Conservation (phyloP, 108 stramenopile genomes). For the Parmales sp. region DNA sequence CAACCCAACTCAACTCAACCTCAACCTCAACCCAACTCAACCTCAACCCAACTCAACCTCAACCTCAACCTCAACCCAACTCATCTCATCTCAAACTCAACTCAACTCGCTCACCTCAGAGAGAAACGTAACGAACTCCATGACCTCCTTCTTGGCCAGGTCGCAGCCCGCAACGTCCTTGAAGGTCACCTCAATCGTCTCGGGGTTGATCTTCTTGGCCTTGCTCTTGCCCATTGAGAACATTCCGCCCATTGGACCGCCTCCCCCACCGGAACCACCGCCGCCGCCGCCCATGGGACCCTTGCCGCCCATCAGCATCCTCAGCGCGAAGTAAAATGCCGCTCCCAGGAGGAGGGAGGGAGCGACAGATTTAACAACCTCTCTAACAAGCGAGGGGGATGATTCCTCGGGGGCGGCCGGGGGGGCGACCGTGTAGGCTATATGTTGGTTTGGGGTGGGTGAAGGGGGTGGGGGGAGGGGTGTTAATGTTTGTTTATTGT, state of each 20-base stretch:
- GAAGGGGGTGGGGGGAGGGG: too few relatives aligned
- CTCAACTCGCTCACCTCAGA: slow-evolving; percentile 76
- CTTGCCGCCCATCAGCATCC: slow-evolving; percentile 61
- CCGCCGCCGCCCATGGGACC: slow-evolving; percentile 55
- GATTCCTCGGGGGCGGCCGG: too few relatives aligned
- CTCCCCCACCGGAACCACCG: slow-evolving; percentile 37
- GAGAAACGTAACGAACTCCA: slow-evolving; percentile 98
- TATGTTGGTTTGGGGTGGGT: too few relatives aligned
- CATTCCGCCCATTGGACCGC: slow-evolving; percentile 45
- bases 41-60: too few relatives aligned
- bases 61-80: too few relatives aligned
- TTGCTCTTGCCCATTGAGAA: slow-evolving; percentile 75
- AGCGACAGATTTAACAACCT: too few relatives aligned
- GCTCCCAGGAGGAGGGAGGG: slow-evolving; percentile 66
- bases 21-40: too few relatives aligned
- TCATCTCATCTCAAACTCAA: slow-evolving; percentile 85
- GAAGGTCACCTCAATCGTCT: slow-evolving; percentile 74
- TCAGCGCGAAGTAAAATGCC: slow-evolving; percentile 62
- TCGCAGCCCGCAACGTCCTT: slow-evolving; percentile 97
- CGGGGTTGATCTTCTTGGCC: slow-evolving; percentile 74
- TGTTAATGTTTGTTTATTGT: too few relatives aligned
- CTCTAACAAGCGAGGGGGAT: too few relatives aligned
- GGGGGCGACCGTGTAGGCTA: too few relatives aligned
- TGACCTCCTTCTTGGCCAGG: slow-evolving; percentile 94
- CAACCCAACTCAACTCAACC: too few relatives aligned